Base-by-base conservation (phyloP, 768 basidiomycete genomes). In the Amanita polypyramis region DNA sequence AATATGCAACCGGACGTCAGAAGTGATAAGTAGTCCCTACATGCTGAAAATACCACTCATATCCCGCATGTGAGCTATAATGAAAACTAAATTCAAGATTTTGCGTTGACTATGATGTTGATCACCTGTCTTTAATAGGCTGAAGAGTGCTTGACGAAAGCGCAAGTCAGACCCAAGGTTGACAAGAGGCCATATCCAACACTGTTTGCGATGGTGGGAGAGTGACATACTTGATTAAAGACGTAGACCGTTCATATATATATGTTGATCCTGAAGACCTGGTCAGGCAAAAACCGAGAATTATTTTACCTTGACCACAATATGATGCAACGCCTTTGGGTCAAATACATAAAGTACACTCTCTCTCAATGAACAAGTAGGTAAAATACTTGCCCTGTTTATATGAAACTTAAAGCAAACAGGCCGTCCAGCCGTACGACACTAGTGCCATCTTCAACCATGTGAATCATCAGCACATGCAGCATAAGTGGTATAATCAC, bases 41-140 rank as follows among this genome's bases (percentile, higher is more conserved):
- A 27, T 27, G n/a, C n/a, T n/a, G n/a, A n/a, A 27, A 27, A 7
- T 27, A 17, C 35, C 46, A 65, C 68, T 53, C 64, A 68, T 64
- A 23, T 66, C 51, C 11, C 70, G 66, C 62, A 73, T 62, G 51
- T 72, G 67, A 0, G 56, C 53, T 14, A 58, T 58, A 1, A 69
- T 69, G 51, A 73, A 74, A 0, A 72, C 66, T 1, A 72, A 70
- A 45, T 67, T 72, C 14, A 74, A 55, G 56, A 72, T 63, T 51
- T 70, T 72, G 23, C 70, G 58, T 51, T 71, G 71, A 35, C 60
- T 65, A 17, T 62, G 59, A 49, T 73, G 72, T 10, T 65, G 62
- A 14, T 70, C 67, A 10, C 71, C 71, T 70, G 27, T 14, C 62
- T 63, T 7, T 55, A 34, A 4, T 66, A 65, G 40, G 65, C 60